phyloP scores from a whole-genome alignment of 495 filamentous ascomycete genomes.

The Aspergillus mulundensis region DNA sequence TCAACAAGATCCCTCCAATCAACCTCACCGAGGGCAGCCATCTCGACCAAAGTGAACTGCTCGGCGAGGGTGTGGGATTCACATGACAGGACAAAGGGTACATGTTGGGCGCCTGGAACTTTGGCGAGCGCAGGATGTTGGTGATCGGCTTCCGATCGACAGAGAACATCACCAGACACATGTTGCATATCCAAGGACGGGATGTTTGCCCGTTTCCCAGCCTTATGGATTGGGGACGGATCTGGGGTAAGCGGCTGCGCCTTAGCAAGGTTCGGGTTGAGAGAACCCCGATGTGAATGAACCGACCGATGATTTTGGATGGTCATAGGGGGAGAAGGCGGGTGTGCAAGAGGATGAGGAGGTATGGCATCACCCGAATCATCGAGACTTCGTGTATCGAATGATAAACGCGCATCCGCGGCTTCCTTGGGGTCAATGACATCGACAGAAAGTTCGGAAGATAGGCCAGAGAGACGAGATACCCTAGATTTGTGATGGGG shows the following conservation, averaged over 20 bases:
- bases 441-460: conserved; percentile 76
- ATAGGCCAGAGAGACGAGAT: conserved; percentile 64
- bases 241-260: conserved; percentile 49
- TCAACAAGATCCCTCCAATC: conserved; percentile 98
- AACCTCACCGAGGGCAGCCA: conserved; percentile 91
- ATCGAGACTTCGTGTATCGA: conserved; percentile 31
- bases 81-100: conserved; percentile 90
- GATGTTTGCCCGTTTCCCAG: conserved; percentile 13
- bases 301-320: conserved; percentile 56
- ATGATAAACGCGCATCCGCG: conserved; percentile 31
- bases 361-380: conserved; percentile 52
- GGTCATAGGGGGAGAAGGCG: conserved; percentile 77
- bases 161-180: conserved; percentile 37
- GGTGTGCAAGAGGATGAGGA: conserved; percentile 63
- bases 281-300: conserved; percentile 30
- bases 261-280: conserved; percentile 38
- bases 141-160: conserved; percentile 33
- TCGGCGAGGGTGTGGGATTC: conserved; percentile 87
- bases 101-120: conserved; percentile 45
- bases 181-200: conserved; percentile 28
- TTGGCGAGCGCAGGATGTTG: conserved; percentile 11
- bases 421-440: conserved; percentile 49
- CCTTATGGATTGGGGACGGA: conserved; percentile 40
- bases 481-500: conserved; percentile 60
- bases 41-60: conserved; percentile 93